Percentiles rank a stretch among this genome's conserved stretches.
Evolutionary conservation across 345 rosid genomes (phyloP).

Genomic region (Lepidium sativum): DNA sequence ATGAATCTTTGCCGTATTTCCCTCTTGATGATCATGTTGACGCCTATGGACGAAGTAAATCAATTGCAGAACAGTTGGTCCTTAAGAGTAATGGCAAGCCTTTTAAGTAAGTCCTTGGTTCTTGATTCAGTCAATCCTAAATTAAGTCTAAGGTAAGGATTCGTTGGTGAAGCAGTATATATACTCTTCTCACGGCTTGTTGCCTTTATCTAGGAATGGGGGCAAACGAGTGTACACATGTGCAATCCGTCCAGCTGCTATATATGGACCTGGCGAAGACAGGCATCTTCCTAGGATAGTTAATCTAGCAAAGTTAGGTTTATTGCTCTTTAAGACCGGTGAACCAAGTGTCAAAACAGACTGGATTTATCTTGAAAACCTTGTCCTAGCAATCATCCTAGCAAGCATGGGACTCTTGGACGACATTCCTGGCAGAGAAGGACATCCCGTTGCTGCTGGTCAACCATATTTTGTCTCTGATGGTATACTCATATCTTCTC

Average conservation of each 20-base stretch:
- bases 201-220: constrained; percentile 35
- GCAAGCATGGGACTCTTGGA: constrained; percentile 94
- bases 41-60: constrained; percentile 67
- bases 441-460: constrained; percentile 74
- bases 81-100: constrained; percentile 67
- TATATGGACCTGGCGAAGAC: constrained; percentile 93
- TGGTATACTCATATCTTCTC: constrained; percentile 40
- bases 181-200: not conserved
- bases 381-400: constrained; percentile 63
- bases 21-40: constrained; percentile 73
- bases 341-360: constrained; percentile 63
- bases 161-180: not conserved
- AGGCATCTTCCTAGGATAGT: constrained; percentile 86
- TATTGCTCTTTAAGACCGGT: constrained; percentile 56
- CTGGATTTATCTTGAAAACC: constrained; percentile 87
- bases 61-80: constrained; percentile 77
- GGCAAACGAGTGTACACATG: constrained; percentile 60
- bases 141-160: not conserved
- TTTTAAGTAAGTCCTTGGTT: constrained; percentile 46
- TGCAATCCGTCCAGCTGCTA: constrained; percentile 88
- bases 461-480: constrained; percentile 92
- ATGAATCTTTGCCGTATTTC: constrained; percentile 70
- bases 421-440: constrained; percentile 66
- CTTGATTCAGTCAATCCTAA: not conserved
- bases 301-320: constrained; percentile 59